These are phyloP conservation scores for Gracilaria gracilis DNA, from an alignment of 23 red algal genomes.

Conservation along the genomic window DNA sequence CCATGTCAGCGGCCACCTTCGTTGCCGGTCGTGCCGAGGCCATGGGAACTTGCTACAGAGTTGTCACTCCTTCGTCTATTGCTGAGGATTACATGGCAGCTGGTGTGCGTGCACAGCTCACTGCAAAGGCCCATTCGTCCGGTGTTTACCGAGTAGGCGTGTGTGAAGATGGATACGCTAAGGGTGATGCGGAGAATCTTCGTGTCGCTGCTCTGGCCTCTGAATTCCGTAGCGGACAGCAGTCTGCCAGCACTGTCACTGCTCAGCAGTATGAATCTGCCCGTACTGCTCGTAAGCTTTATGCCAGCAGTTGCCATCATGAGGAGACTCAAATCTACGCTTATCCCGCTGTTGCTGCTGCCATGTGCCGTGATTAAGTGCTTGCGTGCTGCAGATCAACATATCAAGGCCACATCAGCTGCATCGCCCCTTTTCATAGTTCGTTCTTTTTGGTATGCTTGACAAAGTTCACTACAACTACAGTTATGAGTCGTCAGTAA, in stretches of 20 bases:
- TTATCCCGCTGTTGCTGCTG: slow-evolving; percentile 73
- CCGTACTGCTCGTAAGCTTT: slow-evolving; percentile 58
- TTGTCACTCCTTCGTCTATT: slow-evolving; percentile 44
- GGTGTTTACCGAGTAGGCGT: slow-evolving; percentile 72
- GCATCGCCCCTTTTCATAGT: not conserved
- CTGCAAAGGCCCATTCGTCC: slow-evolving; percentile 19
- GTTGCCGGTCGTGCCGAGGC: slow-evolving; percentile 61
- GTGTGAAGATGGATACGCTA: slow-evolving; percentile 73
- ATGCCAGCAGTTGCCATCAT: slow-evolving; percentile 63
- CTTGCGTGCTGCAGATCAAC: not conserved
- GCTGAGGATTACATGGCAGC: slow-evolving; percentile 85
- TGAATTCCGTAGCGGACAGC: slow-evolving; percentile 71
- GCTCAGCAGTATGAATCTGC: slow-evolving; percentile 54
- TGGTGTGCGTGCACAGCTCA: slow-evolving; percentile 53
- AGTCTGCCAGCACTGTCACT: slow-evolving; percentile 45
- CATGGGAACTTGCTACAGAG: slow-evolving; percentile 68
- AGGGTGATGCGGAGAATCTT: slow-evolving; percentile 72
- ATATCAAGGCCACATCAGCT: not conserved
- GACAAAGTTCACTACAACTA: not conserved
- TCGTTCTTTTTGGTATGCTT: slow-evolving; percentile 35
- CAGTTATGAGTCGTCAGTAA: not conserved
- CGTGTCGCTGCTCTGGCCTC: slow-evolving; percentile 63
- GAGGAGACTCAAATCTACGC: slow-evolving; percentile 76
- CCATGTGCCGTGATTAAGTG: slow-evolving; percentile 60
- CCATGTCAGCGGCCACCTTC: slow-evolving; percentile 71